Evolutionary conservation across 148 eudicot species (phyloP), one percentile per base, ranked within the genome.

Genomic region (Rhododendron ovatum): DNA sequence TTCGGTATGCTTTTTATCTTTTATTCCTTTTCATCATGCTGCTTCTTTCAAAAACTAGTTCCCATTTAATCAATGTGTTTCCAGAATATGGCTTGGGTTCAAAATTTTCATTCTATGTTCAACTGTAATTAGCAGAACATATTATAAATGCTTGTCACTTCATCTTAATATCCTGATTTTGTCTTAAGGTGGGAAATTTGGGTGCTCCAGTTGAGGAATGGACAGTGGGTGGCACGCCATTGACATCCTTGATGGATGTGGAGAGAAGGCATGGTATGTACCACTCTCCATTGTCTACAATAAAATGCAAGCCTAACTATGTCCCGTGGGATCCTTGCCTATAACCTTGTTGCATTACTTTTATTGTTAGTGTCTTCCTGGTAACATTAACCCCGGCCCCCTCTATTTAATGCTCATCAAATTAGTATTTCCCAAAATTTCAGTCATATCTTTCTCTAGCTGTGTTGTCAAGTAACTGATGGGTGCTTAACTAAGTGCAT

Each of bases 221-320:
- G 84, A 83, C 84, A 41, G 76, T 83, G 55, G 84, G 84, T 63
- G 84, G 84, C n/a, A 83, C 84, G 63, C 50, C 84, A 6, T 83
- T 83, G 77, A 83, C 84, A 39, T 63, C 84, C 33, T 83, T 83
- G 63, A 83, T 83, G 84, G 76, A 83, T 83, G 84, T 83, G 76
- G 84, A 83, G 76, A 83, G 84, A 43, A 65, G 84, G 28, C 84
- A 83, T 2, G 84, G 84, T 83, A 83, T 74, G 15, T 57, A 50
- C 28, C 63, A 55, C 22, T 24, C 76, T 83, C 76, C 35, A 59
- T n/a, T 83, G 37, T 59, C 30, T 41, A 10, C 73, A 53, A 15
- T 41, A 24, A 4, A 20, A 20, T 4, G 45, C 47, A 33, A 81
- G 45, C 30, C 50, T 82, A 20, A 1, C 14, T 39, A 39, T n/a